A percentile compares a stretch with the other conserved stretches of the same genome.
phyloP scores from a whole-genome alignment of 2,329 filamentous ascomycete genomes.

The Xylaria sp. region DNA sequence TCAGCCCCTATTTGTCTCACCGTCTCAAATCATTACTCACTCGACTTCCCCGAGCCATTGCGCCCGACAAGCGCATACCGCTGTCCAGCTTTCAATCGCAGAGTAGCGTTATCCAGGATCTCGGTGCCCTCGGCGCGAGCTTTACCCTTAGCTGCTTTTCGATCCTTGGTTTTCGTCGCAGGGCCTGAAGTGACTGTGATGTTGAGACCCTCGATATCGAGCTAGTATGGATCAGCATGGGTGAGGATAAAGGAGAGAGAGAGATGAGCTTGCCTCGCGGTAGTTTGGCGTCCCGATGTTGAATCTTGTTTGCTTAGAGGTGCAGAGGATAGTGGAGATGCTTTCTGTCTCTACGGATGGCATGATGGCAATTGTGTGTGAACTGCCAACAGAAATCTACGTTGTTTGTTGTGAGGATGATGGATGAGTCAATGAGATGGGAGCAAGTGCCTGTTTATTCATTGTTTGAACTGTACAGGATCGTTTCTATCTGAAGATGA shows the following conservation, averaged over 20 bases:
- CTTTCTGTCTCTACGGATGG: conserved; percentile 47
- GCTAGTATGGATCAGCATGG: conserved; percentile 35
- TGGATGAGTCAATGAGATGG: neutral
- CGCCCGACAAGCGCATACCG: conserved; percentile 74
- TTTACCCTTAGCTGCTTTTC: conserved; percentile 41
- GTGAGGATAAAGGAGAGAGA: neutral
- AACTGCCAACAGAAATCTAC: neutral
- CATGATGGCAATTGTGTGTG: conserved; percentile 31
- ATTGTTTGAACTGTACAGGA: too few relatives aligned
- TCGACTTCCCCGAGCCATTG: conserved; percentile 81
- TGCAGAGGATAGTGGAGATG: conserved; percentile 52
- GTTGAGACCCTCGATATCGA: conserved; percentile 67
- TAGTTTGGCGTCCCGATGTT: conserved; percentile 52
- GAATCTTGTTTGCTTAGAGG: conserved; percentile 63
- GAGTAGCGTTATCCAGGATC: conserved; percentile 62
- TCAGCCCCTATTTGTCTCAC: neutral
- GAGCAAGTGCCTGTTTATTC: neutral
- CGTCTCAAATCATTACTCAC: conserved; percentile 37
- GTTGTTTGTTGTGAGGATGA: neutral
- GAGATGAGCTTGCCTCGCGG: conserved; percentile 44
- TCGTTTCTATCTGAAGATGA: too few relatives aligned
- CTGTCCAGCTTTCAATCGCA: conserved; percentile 66
- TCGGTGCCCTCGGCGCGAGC: conserved; percentile 42
- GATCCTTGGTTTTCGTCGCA: conserved; percentile 5
- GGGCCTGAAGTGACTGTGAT: conserved; percentile 54